Conservation (phyloP, 495 filamentous ascomycete genomes). For the Cetradonia linearis region DNA sequence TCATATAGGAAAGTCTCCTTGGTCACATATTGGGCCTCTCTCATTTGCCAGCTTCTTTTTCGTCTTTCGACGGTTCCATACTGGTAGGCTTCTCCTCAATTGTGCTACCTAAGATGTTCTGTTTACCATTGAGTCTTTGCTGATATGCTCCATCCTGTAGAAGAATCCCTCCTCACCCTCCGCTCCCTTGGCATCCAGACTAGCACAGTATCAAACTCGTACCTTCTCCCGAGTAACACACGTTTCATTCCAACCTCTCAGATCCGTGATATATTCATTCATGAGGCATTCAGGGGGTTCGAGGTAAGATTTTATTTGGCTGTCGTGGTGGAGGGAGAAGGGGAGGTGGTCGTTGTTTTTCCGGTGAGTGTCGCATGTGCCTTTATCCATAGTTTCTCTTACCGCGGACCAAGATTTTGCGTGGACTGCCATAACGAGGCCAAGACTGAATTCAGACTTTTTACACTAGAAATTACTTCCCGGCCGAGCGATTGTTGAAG, state of each 20-base stretch:
- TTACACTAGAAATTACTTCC: slow-evolving; percentile 51
- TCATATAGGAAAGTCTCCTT: slow-evolving; percentile 25
- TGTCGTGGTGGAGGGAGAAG: slow-evolving; percentile 85
- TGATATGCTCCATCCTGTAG: slow-evolving; percentile 35
- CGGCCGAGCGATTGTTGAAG: slow-evolving; percentile 57
- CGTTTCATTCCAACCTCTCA: slow-evolving; percentile 88
- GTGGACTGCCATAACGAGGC: background rate
- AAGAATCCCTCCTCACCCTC: slow-evolving; percentile 82
- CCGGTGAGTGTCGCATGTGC: slow-evolving; percentile 42
- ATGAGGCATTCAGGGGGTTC: slow-evolving; percentile 91
- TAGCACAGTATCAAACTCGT: slow-evolving; percentile 52
- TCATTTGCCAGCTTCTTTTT: slow-evolving; percentile 35
- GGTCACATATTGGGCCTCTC: slow-evolving; percentile 28
- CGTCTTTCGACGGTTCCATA: slow-evolving; percentile 42
- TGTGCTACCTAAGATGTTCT: slow-evolving; percentile 15
- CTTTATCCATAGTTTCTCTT: background rate
- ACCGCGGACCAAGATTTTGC: background rate
- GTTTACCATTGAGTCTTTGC: slow-evolving; percentile 12
- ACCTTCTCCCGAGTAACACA: slow-evolving; percentile 55
- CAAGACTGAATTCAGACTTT: slow-evolving; percentile 13
- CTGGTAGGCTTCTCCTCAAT: slow-evolving; percentile 33
- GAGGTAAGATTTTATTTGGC: slow-evolving; percentile 83
- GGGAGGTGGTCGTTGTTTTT: slow-evolving; percentile 84
- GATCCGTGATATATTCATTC: slow-evolving; percentile 85
- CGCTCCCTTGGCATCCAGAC: slow-evolving; percentile 89